Conservation (phyloP, 1,284 basidiomycete genomes). For the Austropuccinia psidii region DNA sequence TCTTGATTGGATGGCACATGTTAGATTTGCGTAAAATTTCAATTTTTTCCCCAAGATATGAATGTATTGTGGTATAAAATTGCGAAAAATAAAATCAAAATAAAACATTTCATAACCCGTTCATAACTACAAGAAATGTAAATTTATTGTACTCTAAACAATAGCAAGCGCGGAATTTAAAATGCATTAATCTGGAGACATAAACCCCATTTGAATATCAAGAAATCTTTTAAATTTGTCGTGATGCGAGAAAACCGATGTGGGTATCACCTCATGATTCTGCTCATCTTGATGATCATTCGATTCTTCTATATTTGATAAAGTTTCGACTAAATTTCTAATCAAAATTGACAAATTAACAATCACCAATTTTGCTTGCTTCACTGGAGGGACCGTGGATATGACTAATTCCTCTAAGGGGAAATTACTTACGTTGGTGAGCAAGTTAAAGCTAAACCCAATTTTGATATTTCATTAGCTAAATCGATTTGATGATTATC, state of each 20-base stretch:
- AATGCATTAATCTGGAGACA: no score
- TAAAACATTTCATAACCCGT: no score
- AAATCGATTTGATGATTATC: conserved; percentile 25
- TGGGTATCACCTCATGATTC: neutral
- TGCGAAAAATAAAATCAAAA: no score
- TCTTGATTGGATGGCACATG: no score
- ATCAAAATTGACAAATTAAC: neutral
- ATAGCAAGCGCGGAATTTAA: no score
- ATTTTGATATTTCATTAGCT: conserved; percentile 8
- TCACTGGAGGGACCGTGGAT: neutral
- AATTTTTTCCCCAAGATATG: no score
- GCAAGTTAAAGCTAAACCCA: conserved; percentile 5
- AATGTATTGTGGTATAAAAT: no score
- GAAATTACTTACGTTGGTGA: conserved; percentile 9
- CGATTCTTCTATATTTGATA: neutral
- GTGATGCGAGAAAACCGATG: neutral
- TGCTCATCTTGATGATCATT: neutral
- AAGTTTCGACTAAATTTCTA: neutral
- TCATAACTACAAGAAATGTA: no score
- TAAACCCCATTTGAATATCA: no score
- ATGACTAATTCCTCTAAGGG: neutral
- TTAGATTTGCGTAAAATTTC: no score
- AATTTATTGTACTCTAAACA: no score
- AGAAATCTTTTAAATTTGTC: no score
- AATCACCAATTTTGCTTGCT: neutral